phyloP scores from a whole-genome alignment of 371 early-diverging fungal genomes.

The Apophysomyces sp. region DNA sequence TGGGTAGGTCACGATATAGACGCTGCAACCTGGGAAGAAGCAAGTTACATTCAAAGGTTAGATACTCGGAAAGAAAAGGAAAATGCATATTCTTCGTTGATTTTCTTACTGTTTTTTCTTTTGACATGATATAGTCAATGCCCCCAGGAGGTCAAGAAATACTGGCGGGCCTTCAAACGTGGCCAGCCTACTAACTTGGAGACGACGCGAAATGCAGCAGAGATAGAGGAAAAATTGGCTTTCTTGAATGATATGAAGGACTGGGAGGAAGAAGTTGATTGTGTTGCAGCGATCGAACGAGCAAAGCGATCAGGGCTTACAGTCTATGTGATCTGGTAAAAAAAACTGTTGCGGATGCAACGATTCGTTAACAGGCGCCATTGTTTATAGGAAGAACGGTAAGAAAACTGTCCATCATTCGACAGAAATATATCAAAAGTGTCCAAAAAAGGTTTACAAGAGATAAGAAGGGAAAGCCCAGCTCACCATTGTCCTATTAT shows the following conservation, averaged over 20 bases:
- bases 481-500: not conserved
- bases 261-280: not conserved
- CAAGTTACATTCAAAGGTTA: not conserved
- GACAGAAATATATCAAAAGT: not conserved
- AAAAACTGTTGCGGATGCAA: not conserved
- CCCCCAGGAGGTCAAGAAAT: not conserved
- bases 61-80: not conserved
- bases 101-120: not conserved
- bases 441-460: not conserved
- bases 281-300: not conserved
- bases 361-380: not conserved
- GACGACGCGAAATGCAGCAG: not conserved
- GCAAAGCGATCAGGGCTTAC: not conserved
- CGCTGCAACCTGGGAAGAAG: not conserved
- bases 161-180: not conserved
- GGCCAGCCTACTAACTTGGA: not conserved
- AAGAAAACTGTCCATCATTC: not conserved
- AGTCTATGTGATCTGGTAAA: not conserved
- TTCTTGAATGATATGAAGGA: not conserved
- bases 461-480: not conserved
- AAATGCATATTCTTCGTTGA: not conserved
- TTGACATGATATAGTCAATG: not conserved
- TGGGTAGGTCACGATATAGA: not conserved
- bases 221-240: not conserved
- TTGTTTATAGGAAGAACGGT: not conserved